Evolutionary conservation across 495 filamentous ascomycete genomes (phyloP).

Genomic region (Neurospora discreta): DNA sequence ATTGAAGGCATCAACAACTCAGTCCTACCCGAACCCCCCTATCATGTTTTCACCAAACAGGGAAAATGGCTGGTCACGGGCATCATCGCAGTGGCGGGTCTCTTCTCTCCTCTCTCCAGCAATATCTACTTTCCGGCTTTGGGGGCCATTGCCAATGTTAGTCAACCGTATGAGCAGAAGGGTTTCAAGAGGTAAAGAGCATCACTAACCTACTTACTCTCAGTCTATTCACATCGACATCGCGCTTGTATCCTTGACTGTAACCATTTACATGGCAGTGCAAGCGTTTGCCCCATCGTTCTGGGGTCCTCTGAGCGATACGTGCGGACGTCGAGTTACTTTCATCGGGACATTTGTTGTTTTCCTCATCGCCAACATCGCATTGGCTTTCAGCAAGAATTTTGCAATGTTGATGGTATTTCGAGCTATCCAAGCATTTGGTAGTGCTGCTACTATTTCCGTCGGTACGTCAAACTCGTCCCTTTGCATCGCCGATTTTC

Average conservation of each 20-base stretch:
- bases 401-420: slow-evolving; percentile 41
- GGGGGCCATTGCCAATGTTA: slow-evolving; percentile 10
- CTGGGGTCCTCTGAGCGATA: slow-evolving; percentile 19
- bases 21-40: slow-evolving; percentile 1
- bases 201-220: neutral
- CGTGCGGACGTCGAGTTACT: slow-evolving; percentile 16
- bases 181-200: neutral
- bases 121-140: slow-evolving; percentile 29
- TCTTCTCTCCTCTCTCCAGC: slow-evolving; percentile 28
- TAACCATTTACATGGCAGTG: slow-evolving; percentile 22
- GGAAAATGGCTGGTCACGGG: slow-evolving; percentile 26
- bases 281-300: slow-evolving; percentile 21
- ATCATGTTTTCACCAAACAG: slow-evolving; percentile 20
- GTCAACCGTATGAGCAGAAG: neutral
- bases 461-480: slow-evolving; percentile 2
- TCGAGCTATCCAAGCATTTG: slow-evolving; percentile 41
- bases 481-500: neutral
- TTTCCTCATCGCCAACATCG: slow-evolving; percentile 42
- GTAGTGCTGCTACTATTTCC: slow-evolving; percentile 38
- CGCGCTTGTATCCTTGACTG: slow-evolving; percentile 13
- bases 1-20: neutral
- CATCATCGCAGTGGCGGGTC: slow-evolving; percentile 27
- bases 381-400: slow-evolving; percentile 34
- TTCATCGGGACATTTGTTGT: slow-evolving; percentile 42
- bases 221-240: slow-evolving; percentile 7